Base-by-base conservation (phyloP, 2,329 filamentous ascomycete species). In the Neonectria magnoliae region DNA sequence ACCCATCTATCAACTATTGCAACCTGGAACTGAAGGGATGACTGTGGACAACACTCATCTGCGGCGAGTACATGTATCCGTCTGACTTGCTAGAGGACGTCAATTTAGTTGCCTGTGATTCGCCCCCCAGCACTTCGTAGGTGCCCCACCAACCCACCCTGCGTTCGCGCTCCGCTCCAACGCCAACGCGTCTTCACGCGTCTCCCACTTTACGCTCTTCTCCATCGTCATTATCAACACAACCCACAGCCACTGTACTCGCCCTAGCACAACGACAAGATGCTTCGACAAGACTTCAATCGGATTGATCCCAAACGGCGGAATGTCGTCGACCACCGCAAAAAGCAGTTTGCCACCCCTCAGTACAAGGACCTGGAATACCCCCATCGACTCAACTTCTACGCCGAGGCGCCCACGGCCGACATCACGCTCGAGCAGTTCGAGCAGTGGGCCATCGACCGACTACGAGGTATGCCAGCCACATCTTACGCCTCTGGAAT, bases 391-490 rank as follows among this genome's bases (percentile, higher is more conserved):
- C 87, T 99, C 75, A 99, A 97, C 83, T 95, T 98, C 80, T 99
- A 99, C 82, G 83, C 89, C 47, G 86, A 91, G 27, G 93, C 96
- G 50, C 96, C 96, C 0, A 98, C 94, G 0, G 92, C 92, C 52
- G 96, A 99, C 76, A 96, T 99, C 72, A 97, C 93, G 0, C 89
- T 99, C 45, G 96, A 99, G 77, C 91, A 99, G 77, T 99, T 99
- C 75, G 96, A 99, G 78, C 94, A 97, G 86, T 99, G 96, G 96
- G 96, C 94, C 11, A 98, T 99, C 75, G 93, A 97, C 75, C 87
- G 96, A 62, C 80, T 99, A 70, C 91, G 93, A 81, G 88, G 93
- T 93, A 82, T 60, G 82, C 57, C 9, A 36, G 82, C 57, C 9
- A 36, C 36, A 10, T 16, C 2, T 1, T 1, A 7, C 0, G 10